These are phyloP conservation scores for Chlorokybus atmophyticus DNA, from an alignment of 139 green algal genomes.

Conservation along the genomic window DNA sequence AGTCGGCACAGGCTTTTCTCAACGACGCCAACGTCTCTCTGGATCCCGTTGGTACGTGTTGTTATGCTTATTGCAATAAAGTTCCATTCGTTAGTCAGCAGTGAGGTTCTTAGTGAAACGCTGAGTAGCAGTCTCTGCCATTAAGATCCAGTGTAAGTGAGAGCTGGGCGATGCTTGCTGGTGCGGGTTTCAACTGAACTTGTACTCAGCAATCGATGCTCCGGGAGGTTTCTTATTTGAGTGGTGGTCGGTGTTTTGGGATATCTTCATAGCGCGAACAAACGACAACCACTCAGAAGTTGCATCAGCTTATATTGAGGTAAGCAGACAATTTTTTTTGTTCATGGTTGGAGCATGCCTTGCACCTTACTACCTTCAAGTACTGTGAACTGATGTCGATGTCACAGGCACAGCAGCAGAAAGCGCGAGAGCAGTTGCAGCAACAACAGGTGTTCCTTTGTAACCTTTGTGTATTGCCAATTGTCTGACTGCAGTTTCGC, in stretches of 20 bases:
- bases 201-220: conserved; percentile 32
- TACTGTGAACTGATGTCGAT: too few relatives aligned
- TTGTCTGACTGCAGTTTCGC: too few relatives aligned
- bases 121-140: background rate
- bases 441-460: too few relatives aligned
- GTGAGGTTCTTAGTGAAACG: too few relatives aligned
- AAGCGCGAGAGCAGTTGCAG: too few relatives aligned
- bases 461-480: too few relatives aligned
- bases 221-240: conserved; percentile 40
- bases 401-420: background rate
- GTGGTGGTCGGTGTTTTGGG: conserved; percentile 46
- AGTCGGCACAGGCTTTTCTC: conserved; percentile 27
- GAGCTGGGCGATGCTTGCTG: background rate
- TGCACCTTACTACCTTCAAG: too few relatives aligned
- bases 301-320: conserved; percentile 32
- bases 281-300: conserved; percentile 35
- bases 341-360: too few relatives aligned
- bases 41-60: conserved; percentile 20
- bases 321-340: conserved; percentile 2
- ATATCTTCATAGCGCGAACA: conserved; percentile 39
- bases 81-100: too few relatives aligned
- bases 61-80: background rate
- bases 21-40: conserved; percentile 31
- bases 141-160: background rate
- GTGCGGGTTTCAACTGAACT: background rate